A percentile compares a stretch with the other conserved stretches of the same genome.
Evolutionary conservation across 2,329 filamentous ascomycete species (phyloP).

Genomic region (Penicillium capsulatum): DNA sequence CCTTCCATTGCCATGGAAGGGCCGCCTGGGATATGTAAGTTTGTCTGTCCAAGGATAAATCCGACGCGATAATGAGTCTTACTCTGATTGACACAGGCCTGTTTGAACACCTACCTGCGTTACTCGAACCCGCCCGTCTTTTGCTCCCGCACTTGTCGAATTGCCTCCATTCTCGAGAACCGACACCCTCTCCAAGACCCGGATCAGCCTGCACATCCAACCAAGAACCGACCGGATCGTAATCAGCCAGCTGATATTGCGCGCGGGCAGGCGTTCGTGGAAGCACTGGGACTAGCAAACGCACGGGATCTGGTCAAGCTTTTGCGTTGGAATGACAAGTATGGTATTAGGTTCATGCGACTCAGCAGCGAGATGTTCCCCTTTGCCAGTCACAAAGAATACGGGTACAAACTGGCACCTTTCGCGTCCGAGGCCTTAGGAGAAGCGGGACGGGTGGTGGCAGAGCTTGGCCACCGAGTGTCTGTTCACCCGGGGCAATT

Average conservation of each 20-base stretch:
- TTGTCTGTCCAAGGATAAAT: too few relatives aligned
- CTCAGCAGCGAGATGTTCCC: conserved; percentile 96
- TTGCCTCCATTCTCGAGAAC: conserved; percentile 85
- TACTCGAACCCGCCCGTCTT: conserved; percentile 79
- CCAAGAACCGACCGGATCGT: conserved; percentile 81
- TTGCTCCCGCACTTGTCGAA: conserved; percentile 84
- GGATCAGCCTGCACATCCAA: conserved; percentile 70
- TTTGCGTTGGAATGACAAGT: conserved; percentile 86
- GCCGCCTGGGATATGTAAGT: conserved; percentile 79
- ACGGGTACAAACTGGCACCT: conserved; percentile 78
- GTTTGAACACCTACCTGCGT: conserved; percentile 86
- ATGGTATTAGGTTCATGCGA: conserved; percentile 86
- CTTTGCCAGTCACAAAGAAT: conserved; percentile 81
- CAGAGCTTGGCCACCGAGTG: conserved; percentile 73
- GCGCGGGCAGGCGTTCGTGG: conserved; percentile 67
- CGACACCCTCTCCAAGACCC: conserved; percentile 75
- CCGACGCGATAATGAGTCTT: too few relatives aligned
- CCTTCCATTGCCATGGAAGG: conserved; percentile 85
- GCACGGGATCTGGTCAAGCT: conserved; percentile 79
- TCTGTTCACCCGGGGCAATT: conserved; percentile 92
- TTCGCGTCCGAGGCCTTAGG: conserved; percentile 76
- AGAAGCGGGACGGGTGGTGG: conserved; percentile 71
- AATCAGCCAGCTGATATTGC: conserved; percentile 61
- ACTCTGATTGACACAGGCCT: conserved; percentile 58
- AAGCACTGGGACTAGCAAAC: conserved; percentile 75